Conservation (phyloP, 495 filamentous ascomycete genomes). For the Annulohypoxylon moriforme region DNA sequence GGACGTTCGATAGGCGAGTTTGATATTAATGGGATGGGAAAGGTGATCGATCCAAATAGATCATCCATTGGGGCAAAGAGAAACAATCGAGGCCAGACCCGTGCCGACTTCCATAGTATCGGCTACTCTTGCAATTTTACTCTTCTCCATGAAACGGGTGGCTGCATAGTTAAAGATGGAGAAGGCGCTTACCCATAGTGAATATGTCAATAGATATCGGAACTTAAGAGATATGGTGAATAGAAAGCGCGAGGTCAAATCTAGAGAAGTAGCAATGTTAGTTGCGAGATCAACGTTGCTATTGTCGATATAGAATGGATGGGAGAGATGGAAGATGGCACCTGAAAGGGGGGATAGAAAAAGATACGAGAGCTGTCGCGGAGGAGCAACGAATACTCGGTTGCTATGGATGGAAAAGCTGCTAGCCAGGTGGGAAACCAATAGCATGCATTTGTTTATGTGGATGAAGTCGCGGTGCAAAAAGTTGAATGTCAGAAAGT, state of each 20-base stretch:
- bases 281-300: conserved; percentile 5
- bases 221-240: conserved; percentile 42
- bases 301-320: conserved; percentile 11
- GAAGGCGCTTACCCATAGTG: conserved; percentile 63
- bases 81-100: conserved; percentile 6
- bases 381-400: neutral
- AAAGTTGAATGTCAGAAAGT: neutral
- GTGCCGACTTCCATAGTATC: conserved; percentile 33
- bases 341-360: conserved; percentile 5
- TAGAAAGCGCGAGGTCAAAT: conserved; percentile 43
- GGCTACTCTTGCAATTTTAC: conserved; percentile 47
- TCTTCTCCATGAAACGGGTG: conserved; percentile 47
- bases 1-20: conserved; percentile 26
- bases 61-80: conserved; percentile 22
- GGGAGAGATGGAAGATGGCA: conserved; percentile 7
- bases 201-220: conserved; percentile 50
- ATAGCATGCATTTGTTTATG: neutral
- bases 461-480: neutral
- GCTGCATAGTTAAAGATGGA: conserved; percentile 47
- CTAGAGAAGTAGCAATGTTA: conserved; percentile 37
- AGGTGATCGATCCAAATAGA: conserved; percentile 39
- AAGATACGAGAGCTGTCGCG: conserved; percentile 1
- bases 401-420: neutral
- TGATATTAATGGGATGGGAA: conserved; percentile 36
- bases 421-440: neutral